These are phyloP conservation scores for Penstemon newberryi DNA, from an alignment of 257 asterid species.

Conservation along the genomic window DNA sequence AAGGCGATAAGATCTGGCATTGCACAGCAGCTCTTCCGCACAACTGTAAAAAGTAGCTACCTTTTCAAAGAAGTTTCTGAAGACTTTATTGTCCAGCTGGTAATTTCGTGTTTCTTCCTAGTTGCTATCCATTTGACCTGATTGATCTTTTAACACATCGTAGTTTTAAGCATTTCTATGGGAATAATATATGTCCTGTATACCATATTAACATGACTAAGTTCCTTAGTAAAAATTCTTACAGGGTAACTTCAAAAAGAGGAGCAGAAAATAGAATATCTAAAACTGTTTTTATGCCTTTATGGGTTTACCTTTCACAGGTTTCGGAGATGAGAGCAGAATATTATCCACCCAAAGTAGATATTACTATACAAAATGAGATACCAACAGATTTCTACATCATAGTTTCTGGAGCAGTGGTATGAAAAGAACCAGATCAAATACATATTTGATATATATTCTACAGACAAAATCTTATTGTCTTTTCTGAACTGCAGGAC, in stretches of 20 bases:
- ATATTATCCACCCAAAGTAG: slow-evolving; percentile 91
- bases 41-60: slow-evolving; percentile 59
- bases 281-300: too few relatives aligned
- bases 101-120: slow-evolving; percentile 34
- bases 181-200: background rate
- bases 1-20: slow-evolving; percentile 94
- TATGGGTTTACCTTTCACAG: slow-evolving; percentile 37
- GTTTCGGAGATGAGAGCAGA: slow-evolving; percentile 95
- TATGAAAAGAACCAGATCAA: slow-evolving; percentile 31
- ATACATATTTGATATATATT: slow-evolving; percentile 3
- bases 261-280: too few relatives aligned
- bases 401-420: slow-evolving; percentile 91
- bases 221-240: too few relatives aligned
- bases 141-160: background rate
- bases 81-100: slow-evolving; percentile 84
- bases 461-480: slow-evolving; percentile 29
- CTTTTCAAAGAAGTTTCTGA: slow-evolving; percentile 80
- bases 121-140: slow-evolving; percentile 3
- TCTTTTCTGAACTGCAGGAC: slow-evolving; percentile 62
- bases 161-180: slow-evolving; percentile 12
- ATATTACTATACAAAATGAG: slow-evolving; percentile 80
- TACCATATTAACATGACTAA: too few relatives aligned
- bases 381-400: slow-evolving; percentile 92
- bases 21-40: slow-evolving; percentile 78
- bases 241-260: too few relatives aligned